Evolutionary conservation across 768 basidiomycete species (phyloP), one percentile per base, ranked within the genome.

Genomic region (Filobasidium wieringae): DNA sequence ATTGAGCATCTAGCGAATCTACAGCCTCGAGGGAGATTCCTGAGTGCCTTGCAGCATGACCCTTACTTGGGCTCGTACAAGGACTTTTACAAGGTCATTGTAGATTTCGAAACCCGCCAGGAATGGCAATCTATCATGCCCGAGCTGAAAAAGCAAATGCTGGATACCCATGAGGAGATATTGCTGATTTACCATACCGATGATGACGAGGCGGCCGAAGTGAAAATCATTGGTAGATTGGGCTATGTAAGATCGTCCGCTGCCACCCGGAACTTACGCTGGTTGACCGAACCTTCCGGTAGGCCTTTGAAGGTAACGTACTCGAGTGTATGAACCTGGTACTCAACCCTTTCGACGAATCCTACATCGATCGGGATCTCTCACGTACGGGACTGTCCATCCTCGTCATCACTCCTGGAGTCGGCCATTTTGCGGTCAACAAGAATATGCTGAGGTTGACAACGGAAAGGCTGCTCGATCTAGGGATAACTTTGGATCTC

Each of bases 81-180:
- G 73, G 95, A 95, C 70, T 93, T 92, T 66, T 96, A 83, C 80
- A 91, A 93, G 73, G 84, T 97, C 64, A 87, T 92, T 68, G 87
- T 88, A 4, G 93, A 97, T 68, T 77, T 93, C 31, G 90, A 97
- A 67, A 82, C 88, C 47, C 79, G 89, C 41, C 77, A 82, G 58
- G 88, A 92, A 66, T 93, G 91, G 88, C 85, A 85, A 62, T 80
- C 84, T 1, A 88, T 87, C 0, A 80, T 96, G 4, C 84, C 87
- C 59, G 83, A 81, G 68, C 80, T 97, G 68, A 93, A 92, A 61
- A 49, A 57, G 71, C 82, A 87, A 68, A 84, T 89, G 58, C 63
- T 70, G 85, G 84, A 84, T 82, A 64, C 92, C 67, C 90, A 95
- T 68, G 80, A 86, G 47, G 88, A 92, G 66, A 90, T 96, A 60